Base-by-base conservation (phyloP, 805 yeast species). In the Metschnikowia peoriensis region DNA sequence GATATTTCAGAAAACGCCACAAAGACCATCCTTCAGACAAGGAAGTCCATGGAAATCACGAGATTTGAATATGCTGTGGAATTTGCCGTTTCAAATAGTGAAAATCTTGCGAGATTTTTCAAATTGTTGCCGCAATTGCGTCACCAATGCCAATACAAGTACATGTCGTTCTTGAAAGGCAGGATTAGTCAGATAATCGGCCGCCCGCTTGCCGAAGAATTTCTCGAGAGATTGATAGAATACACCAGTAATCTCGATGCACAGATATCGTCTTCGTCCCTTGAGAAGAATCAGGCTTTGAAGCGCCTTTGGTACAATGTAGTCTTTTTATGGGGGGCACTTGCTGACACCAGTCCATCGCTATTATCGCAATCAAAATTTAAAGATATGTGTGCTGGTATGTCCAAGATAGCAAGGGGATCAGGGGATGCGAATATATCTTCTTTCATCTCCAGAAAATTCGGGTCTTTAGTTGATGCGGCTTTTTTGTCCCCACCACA, bases 101-200 rank as follows among this genome's bases (percentile, higher is more conserved):
- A 49, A 17, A 55, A 61, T 28, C 54, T 64, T 32, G 47, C 53
- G 4, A 51, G 51, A 28, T 68, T 71, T 49, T 70, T 72, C 67
- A 46, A 45, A 8, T 44, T 57, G 39, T 56, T 71, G 22, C 52
- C 55, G 15, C 47, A 47, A 39, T 44, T 50, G 57, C 32, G 51
- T 47, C 17, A 37, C 10, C 44, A 28, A 22, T 40, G 47, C 14
- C 65, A 61, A 51, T 34, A 43, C n/a, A 47, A 52, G 38, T 61
- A 59, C 54, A 35, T 62, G 9, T 9, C 45, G n/a, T 46, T 38
- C 29, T 41, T 58, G 29, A 58, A 52, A 43, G 52, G 49, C 43
- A 38, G 49, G 22, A 46, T 37, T 41, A 32, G 12, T 8, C 32
- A 41, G 4, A 39, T 52, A 2, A 34, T 35, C 28, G 38, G 48